Evolutionary conservation across 2,329 filamentous ascomycete genomes (phyloP).

Genomic region (Colletotrichum cuscutae): DNA sequence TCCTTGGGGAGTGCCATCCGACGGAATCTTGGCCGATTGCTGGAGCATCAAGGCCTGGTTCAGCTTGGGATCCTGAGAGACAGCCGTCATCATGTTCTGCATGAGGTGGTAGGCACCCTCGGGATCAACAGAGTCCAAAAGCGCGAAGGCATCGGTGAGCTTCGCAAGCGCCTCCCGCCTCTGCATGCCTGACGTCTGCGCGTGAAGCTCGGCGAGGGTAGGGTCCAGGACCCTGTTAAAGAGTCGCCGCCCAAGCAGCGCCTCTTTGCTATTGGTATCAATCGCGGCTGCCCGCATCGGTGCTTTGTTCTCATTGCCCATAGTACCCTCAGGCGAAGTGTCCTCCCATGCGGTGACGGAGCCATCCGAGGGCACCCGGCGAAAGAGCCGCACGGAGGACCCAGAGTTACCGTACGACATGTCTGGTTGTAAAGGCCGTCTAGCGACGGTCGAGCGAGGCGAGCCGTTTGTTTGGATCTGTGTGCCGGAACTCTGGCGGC

Average conservation of each 20-base stretch:
- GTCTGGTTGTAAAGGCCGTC: slow-evolving; percentile 86
- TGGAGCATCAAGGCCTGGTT: slow-evolving; percentile 56
- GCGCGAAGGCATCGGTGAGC: slow-evolving; percentile 86
- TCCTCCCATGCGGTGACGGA: slow-evolving; percentile 56
- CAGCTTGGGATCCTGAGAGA: slow-evolving; percentile 77
- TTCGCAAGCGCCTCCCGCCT: slow-evolving; percentile 87
- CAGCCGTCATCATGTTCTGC: slow-evolving; percentile 77
- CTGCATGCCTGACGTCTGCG: slow-evolving; percentile 73
- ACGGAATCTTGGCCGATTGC: slow-evolving; percentile 50
- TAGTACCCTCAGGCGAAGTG: slow-evolving; percentile 52
- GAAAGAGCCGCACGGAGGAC: slow-evolving; percentile 92
- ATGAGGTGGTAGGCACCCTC: slow-evolving; percentile 91
- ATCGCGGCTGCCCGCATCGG: slow-evolving; percentile 56
- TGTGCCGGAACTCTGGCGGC: slow-evolving; percentile 57
- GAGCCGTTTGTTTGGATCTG: slow-evolving; percentile 52
- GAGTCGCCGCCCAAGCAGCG: slow-evolving; percentile 80
- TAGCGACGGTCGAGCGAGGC: slow-evolving; percentile 58
- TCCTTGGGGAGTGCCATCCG: slow-evolving; percentile 60
- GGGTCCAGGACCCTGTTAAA: slow-evolving; percentile 87
- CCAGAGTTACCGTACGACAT: slow-evolving; percentile 94
- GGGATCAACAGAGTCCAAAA: slow-evolving; percentile 86
- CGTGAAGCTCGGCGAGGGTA: slow-evolving; percentile 84
- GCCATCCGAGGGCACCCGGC: slow-evolving; percentile 80
- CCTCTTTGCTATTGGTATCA: slow-evolving; percentile 80
- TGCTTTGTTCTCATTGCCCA: slow-evolving; percentile 73